Base-by-base conservation (phyloP, 2,329 filamentous ascomycete species). In the Drechslerella coelobrocha region DNA sequence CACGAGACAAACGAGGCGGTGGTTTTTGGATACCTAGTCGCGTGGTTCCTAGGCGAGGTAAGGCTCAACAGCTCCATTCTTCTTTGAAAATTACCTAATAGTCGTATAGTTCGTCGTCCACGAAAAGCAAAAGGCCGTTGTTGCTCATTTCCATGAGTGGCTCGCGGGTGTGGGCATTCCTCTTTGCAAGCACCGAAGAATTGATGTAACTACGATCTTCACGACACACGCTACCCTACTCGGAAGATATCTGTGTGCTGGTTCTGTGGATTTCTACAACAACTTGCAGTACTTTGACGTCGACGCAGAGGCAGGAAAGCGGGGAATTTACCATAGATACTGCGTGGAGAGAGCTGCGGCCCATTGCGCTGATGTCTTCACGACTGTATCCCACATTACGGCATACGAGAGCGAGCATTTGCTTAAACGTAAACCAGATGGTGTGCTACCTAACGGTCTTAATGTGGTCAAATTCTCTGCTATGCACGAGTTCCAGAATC, bases 81-180 rank as follows among this genome's bases (percentile, higher is more conserved):
- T 50, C 24, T 21, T 52, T 57, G 26, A 34, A 24, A 66, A 2
- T 63, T 66, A 48, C 75, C n/a, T 73, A 60, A 77, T 48, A 34
- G 45, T 39, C 73, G 7, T 55, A 19, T 75, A 96, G 92, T 97
- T 92, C 79, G 91, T 96, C 73, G 91, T 88, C 77, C 92, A 96
- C 79, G 93, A 97, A 81, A 94, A 90, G 80, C 88, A 88, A 75
- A 90, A 87, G 77, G 94, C 94, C 2, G 91, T 99, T 74, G 94
- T 97, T 79, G 94, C 92, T 61, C 94, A 99, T 80, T 97, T 97
- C 83, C 94, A 99, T 82, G 94, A 99, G 81, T 99, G 94, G 94
- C 85, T 99, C 61, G 89, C 94, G 9, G 94, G 93, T 80, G 94
- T 97, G 53, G 93, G 91, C 54, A 84, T 97, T 31, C 94, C 94